Base-by-base conservation (phyloP, 2,329 filamentous ascomycete genomes). In the Cercospora citrullina region DNA sequence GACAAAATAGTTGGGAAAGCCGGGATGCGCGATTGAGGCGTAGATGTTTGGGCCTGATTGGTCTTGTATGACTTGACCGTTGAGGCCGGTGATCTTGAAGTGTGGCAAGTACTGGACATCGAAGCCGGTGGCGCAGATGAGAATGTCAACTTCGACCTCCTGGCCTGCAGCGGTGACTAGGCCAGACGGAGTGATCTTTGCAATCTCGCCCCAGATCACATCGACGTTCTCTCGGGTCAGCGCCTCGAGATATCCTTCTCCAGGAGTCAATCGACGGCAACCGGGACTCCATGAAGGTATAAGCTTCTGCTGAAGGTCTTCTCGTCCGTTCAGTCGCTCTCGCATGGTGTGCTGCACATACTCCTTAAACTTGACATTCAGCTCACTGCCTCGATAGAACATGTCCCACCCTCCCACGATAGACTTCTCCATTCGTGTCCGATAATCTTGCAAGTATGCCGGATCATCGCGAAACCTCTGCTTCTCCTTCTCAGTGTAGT, bases 261-360 rank as follows among this genome's bases (percentile, higher is more conserved):
- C 81, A 1, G 80, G 80, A 0, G 89, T 91, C 0, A 90, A 79
- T 1, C 89, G 84, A 9, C 89, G 84, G 70, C 89, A 91, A 71
- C 88, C 86, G 0, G 88, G 87, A 0, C 87, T 86, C 74, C 89
- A 91, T 68, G 89, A 84, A 0, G 89, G 89, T 4, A 89, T 81
- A 2, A 91, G 80, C 23, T 82, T 80, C 1, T 86, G 80, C 0
- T 86, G 76, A 3, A 91, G 78, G 31, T 87, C 84, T 0, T 87
- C 85, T 66, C 87, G 86, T 60, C 83, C 81, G 0, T 77, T 78
- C 0, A 90, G 77, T 0, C 87, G 81, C 36, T 82, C 73, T 28
- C 80, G 79, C 85, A 90, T 90, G 9, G 61, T 60, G 3, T 68
- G 42, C 53, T 71, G 67, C 31, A 68, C 66, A 23, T 67, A 63